Conservation (phyloP, 768 basidiomycete species). For the Tylopilus cervinicoccineus region DNA sequence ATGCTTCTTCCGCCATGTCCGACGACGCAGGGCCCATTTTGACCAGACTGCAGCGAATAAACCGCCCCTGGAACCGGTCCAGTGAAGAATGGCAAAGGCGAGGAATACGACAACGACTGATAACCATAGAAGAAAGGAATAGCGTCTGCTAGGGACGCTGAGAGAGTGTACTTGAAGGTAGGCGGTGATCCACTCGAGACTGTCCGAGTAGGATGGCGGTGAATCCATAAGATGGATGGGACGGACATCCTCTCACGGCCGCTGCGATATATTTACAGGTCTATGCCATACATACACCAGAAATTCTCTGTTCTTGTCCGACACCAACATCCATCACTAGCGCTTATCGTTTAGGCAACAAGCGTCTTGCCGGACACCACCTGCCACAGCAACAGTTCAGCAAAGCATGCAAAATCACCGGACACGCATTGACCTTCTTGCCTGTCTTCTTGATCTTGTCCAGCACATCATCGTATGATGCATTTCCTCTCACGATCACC, state of each 20-base stretch:
- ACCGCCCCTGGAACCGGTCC: constrained; percentile 39
- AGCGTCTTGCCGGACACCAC: constrained; percentile 44
- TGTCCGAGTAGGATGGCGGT: constrained; percentile 41
- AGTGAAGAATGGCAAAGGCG: constrained; percentile 39
- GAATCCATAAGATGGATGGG: constrained; percentile 34
- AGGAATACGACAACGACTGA: constrained; percentile 41
- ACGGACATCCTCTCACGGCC: too few species aligned
- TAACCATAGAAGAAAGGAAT: constrained; percentile 61
- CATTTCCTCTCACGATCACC: constrained; percentile 61
- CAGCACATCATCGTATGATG: constrained; percentile 60
- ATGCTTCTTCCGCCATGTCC: constrained; percentile 54
- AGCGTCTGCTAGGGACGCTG: constrained; percentile 47
- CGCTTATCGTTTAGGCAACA: too few species aligned
- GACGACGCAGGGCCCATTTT: constrained; percentile 54
- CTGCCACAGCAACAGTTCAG: constrained; percentile 16
- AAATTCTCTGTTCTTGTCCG: too few species aligned
- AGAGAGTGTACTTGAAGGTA: constrained; percentile 57
- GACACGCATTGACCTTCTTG: constrained; percentile 58
- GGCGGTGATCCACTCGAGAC: constrained; percentile 49
- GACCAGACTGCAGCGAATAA: constrained; percentile 50
- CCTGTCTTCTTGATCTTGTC: constrained; percentile 88
- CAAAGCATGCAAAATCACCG: neutral
- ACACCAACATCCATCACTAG: too few species aligned
- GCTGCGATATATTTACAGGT: too few species aligned
- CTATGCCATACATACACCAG: too few species aligned